Base-by-base conservation (phyloP, 129 eudicot species). In the Chrysanthemum seticuspe region DNA sequence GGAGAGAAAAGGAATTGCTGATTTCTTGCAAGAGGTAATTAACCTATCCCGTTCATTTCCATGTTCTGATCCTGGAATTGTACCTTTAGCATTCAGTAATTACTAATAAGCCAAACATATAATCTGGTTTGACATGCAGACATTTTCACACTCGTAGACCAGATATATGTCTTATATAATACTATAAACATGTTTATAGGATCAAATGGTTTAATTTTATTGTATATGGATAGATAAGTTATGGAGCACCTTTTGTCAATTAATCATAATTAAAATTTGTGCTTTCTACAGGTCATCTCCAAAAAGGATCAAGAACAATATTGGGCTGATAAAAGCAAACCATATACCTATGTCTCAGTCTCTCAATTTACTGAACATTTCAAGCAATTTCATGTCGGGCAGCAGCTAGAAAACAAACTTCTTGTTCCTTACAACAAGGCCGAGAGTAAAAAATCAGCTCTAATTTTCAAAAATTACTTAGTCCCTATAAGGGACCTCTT, bases 11-110 rank as follows among this genome's bases (percentile, higher is more conserved):
- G 97, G 96, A 57, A 79, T 83, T 67, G 98, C 98, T 50, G 98
- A 94, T 83, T 94, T 94, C 89, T 78, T 94, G 72, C 98, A 94
- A 80, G 98, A 94, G 98, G 97, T 92, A 87, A 71, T 11, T 53
- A 59, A 21, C n/a, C 16, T 76, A 36, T 58, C 36, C 10, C 23
- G 6, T 23, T 50, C 44, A 40, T 40, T 72, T 72, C 56, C 49
- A 34, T 27, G 34, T 6, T 73, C 51, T 52, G 5, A 60, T 31
- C 31, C 45, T 36, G 45, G 9, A 36, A 36, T 36, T 36, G 45
- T 36, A 36, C 44, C 44, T 36, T 36, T 36, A 36, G 7, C 44
- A 36, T 6, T 6, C 9, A 36, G 5, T 36, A 5, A 36, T 36
- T 5, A 34, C 40, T 0, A 34, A 34, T 4, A 4, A 5, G 7